These are phyloP conservation scores for Sphaceloma murrayae DNA, from an alignment of 2,329 filamentous ascomycete species.

Conservation along the genomic window DNA sequence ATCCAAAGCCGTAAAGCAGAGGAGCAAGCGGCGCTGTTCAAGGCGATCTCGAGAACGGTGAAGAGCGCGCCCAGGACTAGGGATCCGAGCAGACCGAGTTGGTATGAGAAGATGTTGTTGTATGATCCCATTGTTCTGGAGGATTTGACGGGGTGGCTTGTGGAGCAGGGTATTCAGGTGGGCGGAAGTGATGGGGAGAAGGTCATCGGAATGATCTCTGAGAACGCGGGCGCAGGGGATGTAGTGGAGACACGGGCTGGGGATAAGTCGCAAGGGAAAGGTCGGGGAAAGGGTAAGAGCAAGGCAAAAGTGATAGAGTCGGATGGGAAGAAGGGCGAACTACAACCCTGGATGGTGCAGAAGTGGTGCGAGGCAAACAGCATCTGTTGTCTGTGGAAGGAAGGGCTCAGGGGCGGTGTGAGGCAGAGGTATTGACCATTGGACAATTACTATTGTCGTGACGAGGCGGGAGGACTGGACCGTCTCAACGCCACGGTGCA, in stretches of 20 bases:
- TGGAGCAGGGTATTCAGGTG: slow-evolving; percentile 33
- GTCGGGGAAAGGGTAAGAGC: slow-evolving; percentile 10
- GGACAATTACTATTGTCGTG: background rate
- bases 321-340: slow-evolving; percentile 24
- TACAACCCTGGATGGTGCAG: slow-evolving; percentile 56
- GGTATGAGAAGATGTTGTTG: slow-evolving; percentile 87
- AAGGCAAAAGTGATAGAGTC: slow-evolving; percentile 9
- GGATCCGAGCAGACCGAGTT: slow-evolving; percentile 46
- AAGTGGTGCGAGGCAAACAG: slow-evolving; percentile 84
- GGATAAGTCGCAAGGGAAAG: slow-evolving; percentile 18
- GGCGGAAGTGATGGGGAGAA: slow-evolving; percentile 36
- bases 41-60: slow-evolving; percentile 41
- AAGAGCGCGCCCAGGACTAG: slow-evolving; percentile 35
- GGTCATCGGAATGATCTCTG: slow-evolving; percentile 29
- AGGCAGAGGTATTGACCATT: slow-evolving; percentile 25
- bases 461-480: too few relatives aligned
- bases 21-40: slow-evolving; percentile 30
- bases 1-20: background rate
- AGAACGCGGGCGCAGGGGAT: slow-evolving; percentile 18
- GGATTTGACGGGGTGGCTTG: slow-evolving; percentile 75
- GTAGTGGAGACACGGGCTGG: slow-evolving; percentile 46
- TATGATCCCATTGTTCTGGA: slow-evolving; percentile 87
- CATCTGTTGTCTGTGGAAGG: slow-evolving; percentile 70
- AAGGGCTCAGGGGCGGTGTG: slow-evolving; percentile 33
- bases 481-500: too few relatives aligned